A percentile compares a stretch with the other conserved stretches of the same genome.
These are phyloP conservation scores for Calonectria pteridis DNA, from an alignment of 2,329 filamentous ascomycete genomes.

Conservation along the genomic window DNA sequence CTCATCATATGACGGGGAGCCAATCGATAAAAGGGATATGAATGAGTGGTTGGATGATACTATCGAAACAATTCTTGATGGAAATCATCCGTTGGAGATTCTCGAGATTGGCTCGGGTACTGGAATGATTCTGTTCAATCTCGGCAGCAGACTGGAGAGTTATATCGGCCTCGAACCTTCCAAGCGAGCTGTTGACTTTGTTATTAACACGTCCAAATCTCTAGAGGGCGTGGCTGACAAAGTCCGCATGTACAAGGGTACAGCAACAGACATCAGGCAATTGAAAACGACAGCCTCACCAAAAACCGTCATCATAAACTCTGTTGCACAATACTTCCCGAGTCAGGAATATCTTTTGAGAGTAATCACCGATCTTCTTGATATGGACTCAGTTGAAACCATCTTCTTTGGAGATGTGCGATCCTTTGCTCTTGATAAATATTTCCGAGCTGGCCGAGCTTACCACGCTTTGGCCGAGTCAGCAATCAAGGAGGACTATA, in stretches of 20 bases:
- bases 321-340: slow-evolving; percentile 46
- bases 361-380: slow-evolving; percentile 28
- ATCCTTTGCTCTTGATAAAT: slow-evolving; percentile 30
- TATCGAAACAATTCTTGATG: not conserved
- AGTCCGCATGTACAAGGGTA: slow-evolving; percentile 31
- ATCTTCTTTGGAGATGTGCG: slow-evolving; percentile 42
- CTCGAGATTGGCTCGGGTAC: not conserved
- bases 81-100: not conserved
- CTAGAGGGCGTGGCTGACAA: slow-evolving; percentile 15
- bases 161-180: not conserved
- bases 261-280: slow-evolving; percentile 34
- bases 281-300: slow-evolving; percentile 16
- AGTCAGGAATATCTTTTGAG: slow-evolving; percentile 36
- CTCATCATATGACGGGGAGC: not conserved
- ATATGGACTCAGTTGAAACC: not conserved
- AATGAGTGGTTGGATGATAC: not conserved
- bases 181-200: no score
- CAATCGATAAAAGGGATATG: not conserved
- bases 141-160: not conserved
- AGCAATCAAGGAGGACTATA: slow-evolving; percentile 11
- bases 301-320: slow-evolving; percentile 42
- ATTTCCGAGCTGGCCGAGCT: slow-evolving; percentile 30
- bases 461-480: not conserved
- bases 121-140: not conserved
- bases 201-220: no score